Base-by-base conservation (phyloP, 2,329 filamentous ascomycete species). In the Penicillium sp. region DNA sequence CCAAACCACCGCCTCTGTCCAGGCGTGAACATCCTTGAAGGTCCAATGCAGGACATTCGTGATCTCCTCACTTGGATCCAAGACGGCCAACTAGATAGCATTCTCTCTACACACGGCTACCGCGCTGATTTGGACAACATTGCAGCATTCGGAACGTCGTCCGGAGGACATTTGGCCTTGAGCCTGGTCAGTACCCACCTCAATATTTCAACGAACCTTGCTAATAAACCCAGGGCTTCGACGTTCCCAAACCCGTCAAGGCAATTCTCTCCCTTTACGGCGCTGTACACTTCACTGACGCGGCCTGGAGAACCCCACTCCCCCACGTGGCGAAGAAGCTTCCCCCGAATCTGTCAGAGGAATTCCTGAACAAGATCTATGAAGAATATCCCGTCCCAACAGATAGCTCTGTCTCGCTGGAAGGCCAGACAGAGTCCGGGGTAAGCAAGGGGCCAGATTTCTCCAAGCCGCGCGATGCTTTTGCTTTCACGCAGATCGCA, bases 131-230 rank as follows among this genome's bases (percentile, higher is more conserved):
- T 64, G 2, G 62, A 73, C 1, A 72, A 64, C 3, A 68, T 81
- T 1, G 74, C 78, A 5, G 73, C 66, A 0, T 67, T 81, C 5
- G 80, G 79, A 1, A 82, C 79, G 71, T 81, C 79, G 0, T 72
- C 73, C 0, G 80, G 80, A 0, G 81, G 79, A 0, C 66, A 69
- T 1, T 64, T 83, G 1, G 80, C 79, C 2, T 69, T 81, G 67
- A 57, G 65, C 13, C 50, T 77, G 61, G 75, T 76, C 61, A 39
- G 67, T 32, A 38, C 10, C 13, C 34, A 11, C 31, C 34, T 16
- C 14, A n/a, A 27, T 27, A 8, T 8, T 8, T 4, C 8, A 8
- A 6, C 5, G 24, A 27, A 27, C 3, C 24, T 4, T 24, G 6
- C 27, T 44, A 16, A 46, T 16, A 2, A 7, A 18, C 10, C 11